phyloP scores from a whole-genome alignment of 1,284 basidiomycete genomes.

The Violaceomyces palustris region DNA sequence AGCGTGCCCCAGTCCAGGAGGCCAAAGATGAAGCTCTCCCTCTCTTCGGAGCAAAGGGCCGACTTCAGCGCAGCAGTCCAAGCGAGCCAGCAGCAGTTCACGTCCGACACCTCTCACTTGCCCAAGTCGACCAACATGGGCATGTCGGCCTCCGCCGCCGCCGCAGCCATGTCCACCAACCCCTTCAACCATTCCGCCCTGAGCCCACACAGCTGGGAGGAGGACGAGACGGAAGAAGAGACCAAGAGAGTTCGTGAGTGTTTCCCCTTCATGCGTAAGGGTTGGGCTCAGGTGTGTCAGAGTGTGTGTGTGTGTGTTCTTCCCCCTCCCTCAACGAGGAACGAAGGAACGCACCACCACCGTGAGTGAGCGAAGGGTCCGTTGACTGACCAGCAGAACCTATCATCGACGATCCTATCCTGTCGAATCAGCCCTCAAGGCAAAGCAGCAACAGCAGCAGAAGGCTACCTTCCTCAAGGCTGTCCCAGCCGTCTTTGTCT shows the following conservation, averaged over 20 bases:
- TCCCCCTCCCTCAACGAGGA: no score
- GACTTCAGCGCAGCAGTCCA: slow-evolving; percentile 16
- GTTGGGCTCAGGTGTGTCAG: no score
- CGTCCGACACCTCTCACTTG: slow-evolving; percentile 20
- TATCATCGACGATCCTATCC: no score
- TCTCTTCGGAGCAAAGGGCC: slow-evolving; percentile 12
- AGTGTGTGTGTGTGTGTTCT: no score
- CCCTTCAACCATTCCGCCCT: slow-evolving; percentile 17
- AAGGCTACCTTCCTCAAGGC: slow-evolving; percentile 19
- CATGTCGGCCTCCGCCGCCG: slow-evolving; percentile 21
- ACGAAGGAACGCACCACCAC: no score
- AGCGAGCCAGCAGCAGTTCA: slow-evolving; percentile 21
- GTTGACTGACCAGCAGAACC: no score
- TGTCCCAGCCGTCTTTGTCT: slow-evolving; percentile 23
- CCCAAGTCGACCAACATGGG: slow-evolving; percentile 36
- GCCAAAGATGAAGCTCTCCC: slow-evolving; percentile 12
- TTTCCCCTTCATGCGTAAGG: no score
- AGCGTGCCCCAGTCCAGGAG: no score
- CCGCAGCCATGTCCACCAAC: slow-evolving; percentile 19
- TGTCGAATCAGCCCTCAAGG: neutral
- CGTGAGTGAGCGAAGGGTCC: no score
- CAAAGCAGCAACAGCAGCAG: slow-evolving; percentile 4
- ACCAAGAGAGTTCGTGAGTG: neutral
- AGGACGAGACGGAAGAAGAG: slow-evolving; percentile 24
- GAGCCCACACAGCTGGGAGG: slow-evolving; percentile 15